Base-by-base conservation (phyloP, 495 filamentous ascomycete species). In the Podospora conica region DNA sequence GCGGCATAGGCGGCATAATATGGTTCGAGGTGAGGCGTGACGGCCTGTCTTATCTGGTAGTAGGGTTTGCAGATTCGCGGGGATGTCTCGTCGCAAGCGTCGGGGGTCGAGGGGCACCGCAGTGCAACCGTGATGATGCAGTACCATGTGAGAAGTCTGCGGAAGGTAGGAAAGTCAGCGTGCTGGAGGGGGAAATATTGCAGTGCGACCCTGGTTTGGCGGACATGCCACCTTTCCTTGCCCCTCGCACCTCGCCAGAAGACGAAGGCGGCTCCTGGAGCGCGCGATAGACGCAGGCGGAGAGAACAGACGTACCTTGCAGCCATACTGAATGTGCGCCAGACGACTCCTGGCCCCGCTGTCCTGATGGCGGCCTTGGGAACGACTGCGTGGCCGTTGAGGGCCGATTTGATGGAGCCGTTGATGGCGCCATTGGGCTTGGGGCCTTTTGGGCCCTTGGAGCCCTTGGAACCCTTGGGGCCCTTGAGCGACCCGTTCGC, bases 1-100 rank as follows among this genome's bases (percentile, higher is more conserved):
- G 89, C 90, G 7, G 88, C 88, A 70, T 97, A 97, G 31, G 82
- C 72, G 66, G 93, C 80, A 74, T 97, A 98, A 78, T 97, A 97
- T 23, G 96, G 96, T 56, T 86, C 81, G 33, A 96, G 68, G 73
- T 95, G 88, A 9, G 96, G 95, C 27, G 84, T 77, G 57, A 91
- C 78, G 53, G 88, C 82, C 3, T 88, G 84, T 64, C 87, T 87
- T 60, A 86, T 78, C 58, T 87, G 81, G 60, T 97, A 84, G 73
- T 94, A 96, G 4, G 91, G 90, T 72, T 88, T 89, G 82, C 96
- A 99, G 29, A 98, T 86, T 59, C 77, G 81, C 3, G 94, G 91
- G 11, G 92, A 93, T 23, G 81, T 75, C 25, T 89, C 84, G 57
- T 83, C 87, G 71, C 94, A 80, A 3, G 85, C 84, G 21, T 86